Evolutionary conservation across 148 eudicot species (phyloP).

Genomic region (Vaccinium darrowii): DNA sequence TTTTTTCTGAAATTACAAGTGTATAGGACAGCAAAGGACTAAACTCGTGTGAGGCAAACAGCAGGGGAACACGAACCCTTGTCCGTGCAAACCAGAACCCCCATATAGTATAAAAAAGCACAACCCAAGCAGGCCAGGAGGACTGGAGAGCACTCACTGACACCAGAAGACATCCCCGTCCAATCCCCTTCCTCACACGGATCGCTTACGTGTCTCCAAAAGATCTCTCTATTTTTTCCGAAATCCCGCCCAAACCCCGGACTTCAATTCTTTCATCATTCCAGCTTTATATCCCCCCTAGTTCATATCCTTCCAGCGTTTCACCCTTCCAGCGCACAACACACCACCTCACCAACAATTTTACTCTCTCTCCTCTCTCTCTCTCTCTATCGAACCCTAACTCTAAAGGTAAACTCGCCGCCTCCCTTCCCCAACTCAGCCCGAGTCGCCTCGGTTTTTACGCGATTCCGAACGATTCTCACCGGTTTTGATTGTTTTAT

Average conservation of each 20-base stretch:
- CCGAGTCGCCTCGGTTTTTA: neutral
- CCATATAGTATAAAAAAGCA: no score
- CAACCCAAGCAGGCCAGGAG: no score
- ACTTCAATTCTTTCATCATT: neutral
- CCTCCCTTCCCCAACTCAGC: neutral
- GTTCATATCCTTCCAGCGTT: neutral
- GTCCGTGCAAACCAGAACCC: no score
- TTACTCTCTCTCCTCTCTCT: neutral
- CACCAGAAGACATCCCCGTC: neutral
- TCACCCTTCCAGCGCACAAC: neutral
- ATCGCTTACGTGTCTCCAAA: neutral
- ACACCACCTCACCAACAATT: neutral
- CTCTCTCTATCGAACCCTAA: neutral
- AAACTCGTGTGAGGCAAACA: no score
- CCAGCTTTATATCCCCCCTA: neutral
- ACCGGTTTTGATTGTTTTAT: neutral
- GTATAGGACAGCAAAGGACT: no score
- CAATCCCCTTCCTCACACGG: neutral
- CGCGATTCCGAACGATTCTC: neutral
- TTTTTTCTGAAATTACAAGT: no score
- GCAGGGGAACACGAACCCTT: no score
- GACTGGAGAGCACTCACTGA: neutral
- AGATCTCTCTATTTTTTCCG: neutral
- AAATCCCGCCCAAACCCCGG: conserved; percentile 15
- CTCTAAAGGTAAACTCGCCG: neutral